Percentiles rank a stretch among this genome's conserved stretches.
These are phyloP conservation scores for Pseudomassariella vexata DNA, from an alignment of 2,329 filamentous ascomycete species.

Conservation along the genomic window DNA sequence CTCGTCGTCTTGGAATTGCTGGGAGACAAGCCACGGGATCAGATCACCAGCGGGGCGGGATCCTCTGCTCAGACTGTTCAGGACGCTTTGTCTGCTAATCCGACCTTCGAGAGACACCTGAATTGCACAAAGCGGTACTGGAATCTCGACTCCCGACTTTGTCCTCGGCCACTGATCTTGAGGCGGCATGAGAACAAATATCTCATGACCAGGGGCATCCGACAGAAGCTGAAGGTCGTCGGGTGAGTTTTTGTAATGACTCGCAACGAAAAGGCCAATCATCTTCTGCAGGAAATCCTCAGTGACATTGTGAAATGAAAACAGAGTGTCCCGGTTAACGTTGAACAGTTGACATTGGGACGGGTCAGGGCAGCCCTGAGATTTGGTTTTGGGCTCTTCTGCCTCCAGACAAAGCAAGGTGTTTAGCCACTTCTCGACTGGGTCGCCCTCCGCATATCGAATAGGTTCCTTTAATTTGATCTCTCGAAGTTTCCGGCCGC, in stretches of 20 bases:
- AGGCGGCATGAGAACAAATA: constrained; percentile 89
- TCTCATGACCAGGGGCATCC: constrained; percentile 91
- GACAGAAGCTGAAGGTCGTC: constrained; percentile 63
- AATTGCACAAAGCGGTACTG: constrained; percentile 90
- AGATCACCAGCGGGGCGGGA: constrained; percentile 86
- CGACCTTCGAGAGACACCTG: constrained; percentile 92
- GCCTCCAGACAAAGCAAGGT: constrained; percentile 89
- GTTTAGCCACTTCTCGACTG: constrained; percentile 95
- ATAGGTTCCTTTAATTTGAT: constrained; percentile 93
- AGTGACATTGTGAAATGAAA: constrained; percentile 95
- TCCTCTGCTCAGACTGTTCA: constrained; percentile 83
- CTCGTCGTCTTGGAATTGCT: constrained; percentile 96
- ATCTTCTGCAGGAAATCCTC: constrained; percentile 97
- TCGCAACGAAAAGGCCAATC: constrained; percentile 95
- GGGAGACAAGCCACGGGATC: constrained; percentile 95
- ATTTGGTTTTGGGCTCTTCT: constrained; percentile 73
- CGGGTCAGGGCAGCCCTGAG: constrained; percentile 81
- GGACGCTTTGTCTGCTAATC: constrained; percentile 87
- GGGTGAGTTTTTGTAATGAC: constrained; percentile 80
- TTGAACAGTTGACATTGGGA: constrained; percentile 85
- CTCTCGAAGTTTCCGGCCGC: constrained; percentile 78
- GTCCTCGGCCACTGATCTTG: too few species aligned
- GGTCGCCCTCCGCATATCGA: constrained; percentile 83
- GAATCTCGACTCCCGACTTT: constrained; percentile 72
- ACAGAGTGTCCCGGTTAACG: constrained; percentile 94